Base-by-base conservation (phyloP, 2,329 filamentous ascomycete genomes). In the Cladosporium sphaerospermum region DNA sequence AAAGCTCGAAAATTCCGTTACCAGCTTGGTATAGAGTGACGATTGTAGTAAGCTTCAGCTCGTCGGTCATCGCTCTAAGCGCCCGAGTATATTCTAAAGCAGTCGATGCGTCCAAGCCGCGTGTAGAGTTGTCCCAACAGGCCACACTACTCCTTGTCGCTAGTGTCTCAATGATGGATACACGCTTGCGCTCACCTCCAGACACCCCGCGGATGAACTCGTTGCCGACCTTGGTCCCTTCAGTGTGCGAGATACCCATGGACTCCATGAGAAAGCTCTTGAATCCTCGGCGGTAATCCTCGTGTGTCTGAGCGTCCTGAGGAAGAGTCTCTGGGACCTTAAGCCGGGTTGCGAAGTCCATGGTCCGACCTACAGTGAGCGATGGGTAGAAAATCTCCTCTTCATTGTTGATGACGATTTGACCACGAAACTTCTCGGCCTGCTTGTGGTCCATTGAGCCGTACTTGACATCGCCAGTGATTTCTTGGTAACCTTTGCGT, bases 141-240 rank as follows among this genome's bases (percentile, higher is more conserved):
- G 77, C 80, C 1, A 88, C 75, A 0, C 78, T 77, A 1, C 75
- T 81, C 7, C 76, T 72, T 0, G 79, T 79, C 0, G 81, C 77
- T 54, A 86, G 65, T 9, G 76, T 78, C 61, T 88, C 85, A 3
- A 83, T 79, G 48, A 88, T 85, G 1, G 81, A 85, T 0, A 87
- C 83, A 58, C 84, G 78, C 68, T 87, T 87, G 5, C 83, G 70
- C 65, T 88, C 84, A 7, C 75, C 75, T 42, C 74, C 75, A 42
- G 69, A 73, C 0, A 95, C 78, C 67, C 89, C 90, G 47, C 88
- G 84, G 16, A 93, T 79, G 57, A 92, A 89, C 1, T 82, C 80
- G 57, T 92, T 86, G 8, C 90, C 90, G 18, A 96, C 89, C 31
- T 91, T 81, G 0, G 90, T 96, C 65, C 89, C 80, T 41, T 82